phyloP scores from a whole-genome alignment of 73 alveolate genomes.

The Tetrahymena thermophila region DNA sequence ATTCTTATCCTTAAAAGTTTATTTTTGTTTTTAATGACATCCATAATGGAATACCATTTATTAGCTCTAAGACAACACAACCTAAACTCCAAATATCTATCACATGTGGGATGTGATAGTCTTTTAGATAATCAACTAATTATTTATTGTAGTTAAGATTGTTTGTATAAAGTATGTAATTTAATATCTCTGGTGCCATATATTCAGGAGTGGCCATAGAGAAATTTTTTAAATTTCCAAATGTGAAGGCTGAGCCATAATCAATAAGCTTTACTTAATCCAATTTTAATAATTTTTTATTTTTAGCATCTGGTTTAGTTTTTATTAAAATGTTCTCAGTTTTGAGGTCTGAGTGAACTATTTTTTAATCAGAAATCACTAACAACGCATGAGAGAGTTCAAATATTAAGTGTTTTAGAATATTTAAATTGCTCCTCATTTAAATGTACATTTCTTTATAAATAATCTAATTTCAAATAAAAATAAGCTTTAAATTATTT shows the following conservation, averaged over 20 bases:
- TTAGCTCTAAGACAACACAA: constrained; percentile 66
- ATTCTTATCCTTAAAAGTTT: constrained; percentile 15
- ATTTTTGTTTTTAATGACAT: constrained; percentile 65
- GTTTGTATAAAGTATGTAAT: constrained; percentile 36
- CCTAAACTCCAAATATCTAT: constrained; percentile 89
- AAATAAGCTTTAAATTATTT: not conserved
- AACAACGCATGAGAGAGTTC: not conserved
- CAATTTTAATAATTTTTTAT: not conserved
- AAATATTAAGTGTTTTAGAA: not conserved
- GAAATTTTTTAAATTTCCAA: constrained; percentile 25
- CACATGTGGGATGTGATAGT: constrained; percentile 48
- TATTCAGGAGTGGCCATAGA: constrained; percentile 85
- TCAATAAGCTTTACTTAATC: constrained; percentile 20
- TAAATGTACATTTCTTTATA: not conserved
- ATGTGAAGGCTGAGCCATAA: constrained; percentile 34
- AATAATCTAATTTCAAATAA: not conserved
- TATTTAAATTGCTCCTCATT: not conserved
- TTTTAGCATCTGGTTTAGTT: constrained; percentile 1
- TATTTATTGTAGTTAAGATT: constrained; percentile 12
- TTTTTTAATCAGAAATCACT: not conserved
- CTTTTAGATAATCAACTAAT: constrained; percentile 26
- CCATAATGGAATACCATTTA: constrained; percentile 82
- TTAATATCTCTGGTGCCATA: constrained; percentile 87
- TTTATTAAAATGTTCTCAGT: constrained; percentile 31
- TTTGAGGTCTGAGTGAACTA: constrained; percentile 37